phyloP scores from a whole-genome alignment of 2,329 filamentous ascomycete species.

The Aspergillus cejpii region DNA sequence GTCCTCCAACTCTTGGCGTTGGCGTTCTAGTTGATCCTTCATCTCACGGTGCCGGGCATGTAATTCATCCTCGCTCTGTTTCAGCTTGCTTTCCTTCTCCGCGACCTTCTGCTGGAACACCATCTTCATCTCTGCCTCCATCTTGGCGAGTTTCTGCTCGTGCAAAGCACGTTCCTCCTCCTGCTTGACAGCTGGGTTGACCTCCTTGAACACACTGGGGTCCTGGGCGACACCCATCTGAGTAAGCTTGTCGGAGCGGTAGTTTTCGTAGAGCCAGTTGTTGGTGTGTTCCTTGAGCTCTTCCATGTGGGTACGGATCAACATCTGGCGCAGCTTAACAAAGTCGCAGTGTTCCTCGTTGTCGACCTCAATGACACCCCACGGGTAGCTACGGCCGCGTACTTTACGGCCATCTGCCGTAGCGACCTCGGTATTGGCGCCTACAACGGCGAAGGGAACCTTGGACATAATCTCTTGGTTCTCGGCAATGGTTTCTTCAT shows the following conservation, averaged over 20 bases:
- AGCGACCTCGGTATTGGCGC: slow-evolving; percentile 89
- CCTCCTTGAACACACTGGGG: slow-evolving; percentile 99
- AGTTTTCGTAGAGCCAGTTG: slow-evolving; percentile 98
- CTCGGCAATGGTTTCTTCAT: slow-evolving; percentile 98
- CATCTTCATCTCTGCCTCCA: slow-evolving; percentile 99
- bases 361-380: slow-evolving; percentile 98
- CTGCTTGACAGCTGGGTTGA: slow-evolving; percentile 99
- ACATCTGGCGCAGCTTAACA: slow-evolving; percentile 98
- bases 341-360: slow-evolving; percentile 99
- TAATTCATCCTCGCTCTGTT: slow-evolving; percentile 98
- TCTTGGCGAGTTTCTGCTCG: slow-evolving; percentile 99
- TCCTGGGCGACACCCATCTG: slow-evolving; percentile 98
- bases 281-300: slow-evolving; percentile 99
- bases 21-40: slow-evolving; percentile 98
- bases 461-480: slow-evolving; percentile 99
- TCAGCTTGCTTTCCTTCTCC: slow-evolving; percentile 99
- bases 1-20: slow-evolving; percentile 91
- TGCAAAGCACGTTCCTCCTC: slow-evolving; percentile 96
- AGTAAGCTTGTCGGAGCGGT: slow-evolving; percentile 98
- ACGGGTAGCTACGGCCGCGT: slow-evolving; percentile 91
- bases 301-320: slow-evolving; percentile 99
- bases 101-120: slow-evolving; percentile 99
- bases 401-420: slow-evolving; percentile 91
- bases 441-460: slow-evolving; percentile 96
- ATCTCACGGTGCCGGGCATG: slow-evolving; percentile 98